phyloP scores from a whole-genome alignment of 805 yeast genomes.

The Scheffersomyces spartinae region DNA sequence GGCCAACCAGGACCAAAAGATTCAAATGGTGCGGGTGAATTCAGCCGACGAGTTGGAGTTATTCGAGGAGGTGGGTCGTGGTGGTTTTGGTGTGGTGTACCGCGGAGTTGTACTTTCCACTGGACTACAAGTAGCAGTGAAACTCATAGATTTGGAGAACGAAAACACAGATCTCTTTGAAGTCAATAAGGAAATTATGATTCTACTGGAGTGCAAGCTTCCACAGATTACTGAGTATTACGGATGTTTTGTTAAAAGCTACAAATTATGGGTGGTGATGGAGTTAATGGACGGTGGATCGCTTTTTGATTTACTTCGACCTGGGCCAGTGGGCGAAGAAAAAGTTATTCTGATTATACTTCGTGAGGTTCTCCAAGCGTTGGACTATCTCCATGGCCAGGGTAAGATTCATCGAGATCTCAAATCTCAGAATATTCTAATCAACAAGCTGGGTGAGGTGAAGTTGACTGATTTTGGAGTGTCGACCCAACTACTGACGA shows the following conservation, averaged over 20 bases:
- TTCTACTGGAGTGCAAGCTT: constrained; percentile 54
- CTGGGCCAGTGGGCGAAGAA: constrained; percentile 48
- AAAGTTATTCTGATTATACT: constrained; percentile 39
- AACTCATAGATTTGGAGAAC: constrained; percentile 62
- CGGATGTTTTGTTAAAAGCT: constrained; percentile 62
- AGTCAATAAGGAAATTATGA: constrained; percentile 60
- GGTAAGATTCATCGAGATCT: constrained; percentile 64
- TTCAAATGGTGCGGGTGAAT: constrained; percentile 8
- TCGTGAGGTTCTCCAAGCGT: constrained; percentile 45
- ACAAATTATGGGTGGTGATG: constrained; percentile 72
- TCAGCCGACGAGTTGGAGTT: constrained; percentile 30
- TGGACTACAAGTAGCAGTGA: constrained; percentile 40
- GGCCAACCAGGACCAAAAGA: no score
- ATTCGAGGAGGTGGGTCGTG: constrained; percentile 54
- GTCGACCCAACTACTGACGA: constrained; percentile 29
- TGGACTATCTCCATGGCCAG: constrained; percentile 52
- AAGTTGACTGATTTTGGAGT: constrained; percentile 37
- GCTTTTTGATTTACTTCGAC: constrained; percentile 48
- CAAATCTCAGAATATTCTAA: constrained; percentile 29
- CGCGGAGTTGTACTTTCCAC: constrained; percentile 40
- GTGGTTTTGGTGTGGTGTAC: constrained; percentile 72
- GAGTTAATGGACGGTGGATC: constrained; percentile 76
- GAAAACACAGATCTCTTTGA: constrained; percentile 55
- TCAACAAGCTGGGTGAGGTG: constrained; percentile 25
- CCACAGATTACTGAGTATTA: constrained; percentile 53